phyloP scores from a whole-genome alignment of 805 yeast species.

The Scheffersomyces coipomensis region DNA sequence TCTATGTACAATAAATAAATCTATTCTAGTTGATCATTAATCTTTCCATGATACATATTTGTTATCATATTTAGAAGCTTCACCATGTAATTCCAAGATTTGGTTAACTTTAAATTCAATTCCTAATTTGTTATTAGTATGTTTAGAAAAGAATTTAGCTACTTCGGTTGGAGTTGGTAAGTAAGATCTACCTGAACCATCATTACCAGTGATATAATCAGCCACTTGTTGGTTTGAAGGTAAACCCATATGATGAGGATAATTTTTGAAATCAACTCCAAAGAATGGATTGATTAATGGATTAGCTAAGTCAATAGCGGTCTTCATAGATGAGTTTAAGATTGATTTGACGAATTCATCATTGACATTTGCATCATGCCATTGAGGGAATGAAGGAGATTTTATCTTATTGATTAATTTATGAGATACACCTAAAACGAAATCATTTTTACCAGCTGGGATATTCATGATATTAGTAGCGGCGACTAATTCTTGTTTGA shows the following conservation, averaged over 20 bases:
- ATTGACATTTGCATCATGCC: slow-evolving; percentile 19
- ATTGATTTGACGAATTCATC: slow-evolving; percentile 17
- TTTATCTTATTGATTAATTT: slow-evolving; percentile 62
- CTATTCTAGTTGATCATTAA: slow-evolving; percentile 9
- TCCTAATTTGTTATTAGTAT: slow-evolving; percentile 56
- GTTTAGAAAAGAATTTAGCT: slow-evolving; percentile 54
- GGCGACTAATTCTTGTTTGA: slow-evolving; percentile 69
- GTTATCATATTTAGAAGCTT: slow-evolving; percentile 35
- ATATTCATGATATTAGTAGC: slow-evolving; percentile 72
- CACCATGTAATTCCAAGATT: slow-evolving; percentile 59
- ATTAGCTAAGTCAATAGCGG: slow-evolving; percentile 22
- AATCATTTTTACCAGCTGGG: slow-evolving; percentile 52
- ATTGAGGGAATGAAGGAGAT: slow-evolving; percentile 37
- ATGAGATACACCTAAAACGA: slow-evolving; percentile 66
- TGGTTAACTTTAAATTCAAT: slow-evolving; percentile 57
- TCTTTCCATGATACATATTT: slow-evolving; percentile 43
- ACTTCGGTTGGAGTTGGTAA: slow-evolving; percentile 72
- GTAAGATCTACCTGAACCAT: slow-evolving; percentile 60
- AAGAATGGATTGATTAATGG: slow-evolving; percentile 41
- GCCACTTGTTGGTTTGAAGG: slow-evolving; percentile 70
- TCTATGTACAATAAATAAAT: background rate
- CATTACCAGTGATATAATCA: slow-evolving; percentile 67
- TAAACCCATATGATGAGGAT: slow-evolving; percentile 73
- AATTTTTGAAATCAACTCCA: slow-evolving; percentile 38
- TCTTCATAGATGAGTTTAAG: slow-evolving; percentile 15